These are phyloP conservation scores for Claviceps cyperi DNA, from an alignment of 2,329 filamentous ascomycete genomes.

Conservation along the genomic window DNA sequence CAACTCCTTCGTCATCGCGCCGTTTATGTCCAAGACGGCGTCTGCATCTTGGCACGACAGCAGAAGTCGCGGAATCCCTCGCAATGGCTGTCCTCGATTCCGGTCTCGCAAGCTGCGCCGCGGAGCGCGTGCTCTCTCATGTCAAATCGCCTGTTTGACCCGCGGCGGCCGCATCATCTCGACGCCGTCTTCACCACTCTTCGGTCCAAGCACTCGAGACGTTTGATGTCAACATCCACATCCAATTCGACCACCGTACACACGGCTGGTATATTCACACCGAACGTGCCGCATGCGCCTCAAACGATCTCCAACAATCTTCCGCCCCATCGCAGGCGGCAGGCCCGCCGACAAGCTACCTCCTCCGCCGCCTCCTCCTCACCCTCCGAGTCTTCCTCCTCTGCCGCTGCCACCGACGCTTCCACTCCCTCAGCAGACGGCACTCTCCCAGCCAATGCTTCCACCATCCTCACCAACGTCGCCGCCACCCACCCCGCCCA, in stretches of 20 bases:
- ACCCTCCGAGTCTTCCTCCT: neutral
- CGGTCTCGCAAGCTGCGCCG: conserved; percentile 11
- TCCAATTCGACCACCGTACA: conserved; percentile 7
- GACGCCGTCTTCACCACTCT: conserved; percentile 14
- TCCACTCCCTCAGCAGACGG: conserved; percentile 8
- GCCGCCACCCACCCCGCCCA: conserved; percentile 34
- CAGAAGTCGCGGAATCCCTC: conserved; percentile 1
- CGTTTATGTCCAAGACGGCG: conserved; percentile 12
- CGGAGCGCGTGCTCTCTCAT: conserved; percentile 18
- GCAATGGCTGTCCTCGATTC: conserved; percentile 19
- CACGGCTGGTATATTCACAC: conserved; percentile 7
- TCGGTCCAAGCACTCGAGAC: conserved; percentile 12
- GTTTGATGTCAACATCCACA: conserved; percentile 15
- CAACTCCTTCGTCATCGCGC: conserved; percentile 14
- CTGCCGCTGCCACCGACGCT: neutral
- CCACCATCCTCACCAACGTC: conserved; percentile 37
- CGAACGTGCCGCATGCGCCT: conserved; percentile 9
- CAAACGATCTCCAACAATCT: conserved; percentile 13
- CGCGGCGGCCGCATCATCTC: conserved; percentile 19
- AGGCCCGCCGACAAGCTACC: conserved; percentile 15
- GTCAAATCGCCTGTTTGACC: conserved; percentile 21
- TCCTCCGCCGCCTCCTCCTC: neutral
- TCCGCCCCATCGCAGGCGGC: conserved; percentile 20
- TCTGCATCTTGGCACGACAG: conserved; percentile 10
- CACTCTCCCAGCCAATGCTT: conserved; percentile 34